These are phyloP conservation scores for Peniophora sp. DNA, from an alignment of 1,284 basidiomycete species.

Conservation along the genomic window DNA sequence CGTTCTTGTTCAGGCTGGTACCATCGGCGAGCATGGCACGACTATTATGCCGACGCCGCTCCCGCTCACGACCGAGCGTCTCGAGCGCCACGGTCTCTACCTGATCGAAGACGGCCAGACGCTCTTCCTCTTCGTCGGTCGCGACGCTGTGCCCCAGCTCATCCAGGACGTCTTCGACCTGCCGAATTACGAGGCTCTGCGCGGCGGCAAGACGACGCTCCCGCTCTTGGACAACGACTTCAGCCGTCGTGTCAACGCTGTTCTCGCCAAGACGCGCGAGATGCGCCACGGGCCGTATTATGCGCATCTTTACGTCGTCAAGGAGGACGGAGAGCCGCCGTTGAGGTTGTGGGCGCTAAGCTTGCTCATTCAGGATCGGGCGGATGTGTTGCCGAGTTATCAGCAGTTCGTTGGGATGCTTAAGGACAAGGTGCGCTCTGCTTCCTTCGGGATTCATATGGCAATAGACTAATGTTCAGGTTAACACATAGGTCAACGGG, in stretches of 20 bases:
- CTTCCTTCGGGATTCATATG: too few relatives aligned
- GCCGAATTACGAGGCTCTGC: constrained; percentile 80
- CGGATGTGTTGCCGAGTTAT: constrained; percentile 92
- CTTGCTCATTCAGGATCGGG: constrained; percentile 91
- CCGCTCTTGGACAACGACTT: constrained; percentile 88
- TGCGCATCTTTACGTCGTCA: constrained; percentile 95
- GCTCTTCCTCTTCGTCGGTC: constrained; percentile 96
- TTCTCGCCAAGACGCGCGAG: constrained; percentile 90
- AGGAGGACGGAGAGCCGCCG: constrained; percentile 95
- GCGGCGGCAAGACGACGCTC: constrained; percentile 90
- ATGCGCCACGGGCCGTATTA: constrained; percentile 86
- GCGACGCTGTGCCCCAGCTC: constrained; percentile 93
- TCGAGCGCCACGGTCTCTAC: constrained; percentile 94
- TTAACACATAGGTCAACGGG: too few relatives aligned
- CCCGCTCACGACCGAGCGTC: constrained; percentile 86
- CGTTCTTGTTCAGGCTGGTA: constrained; percentile 52
- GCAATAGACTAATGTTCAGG: too few relatives aligned
- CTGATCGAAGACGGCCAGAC: constrained; percentile 97
- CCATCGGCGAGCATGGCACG: constrained; percentile 74
- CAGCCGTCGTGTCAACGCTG: constrained; percentile 87
- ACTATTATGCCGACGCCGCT: constrained; percentile 75
- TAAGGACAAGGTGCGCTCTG: constrained; percentile 61
- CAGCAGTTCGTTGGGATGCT: constrained; percentile 82
- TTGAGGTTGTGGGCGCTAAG: constrained; percentile 93
- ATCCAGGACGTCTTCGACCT: constrained; percentile 93